Evolutionary conservation across 2,329 filamentous ascomycete genomes (phyloP).

Genomic region (Hypoxylon sp.): DNA sequence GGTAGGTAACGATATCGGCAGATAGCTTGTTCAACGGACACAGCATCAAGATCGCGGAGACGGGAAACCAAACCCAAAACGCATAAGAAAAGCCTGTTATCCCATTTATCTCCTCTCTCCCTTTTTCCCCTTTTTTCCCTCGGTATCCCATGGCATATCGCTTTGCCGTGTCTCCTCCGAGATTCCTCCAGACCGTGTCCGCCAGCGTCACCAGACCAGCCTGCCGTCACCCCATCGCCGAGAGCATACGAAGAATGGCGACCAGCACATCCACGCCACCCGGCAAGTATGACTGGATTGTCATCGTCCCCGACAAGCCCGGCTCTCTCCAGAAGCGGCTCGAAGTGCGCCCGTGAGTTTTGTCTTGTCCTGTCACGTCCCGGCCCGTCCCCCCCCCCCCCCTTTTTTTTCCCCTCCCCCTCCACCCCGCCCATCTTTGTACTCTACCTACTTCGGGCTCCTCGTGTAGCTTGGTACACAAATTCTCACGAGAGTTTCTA

Average conservation of each 20-base stretch:
- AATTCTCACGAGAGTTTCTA: slow-evolving; percentile 4
- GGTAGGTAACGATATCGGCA: slow-evolving; percentile 28
- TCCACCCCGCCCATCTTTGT: too few relatives aligned
- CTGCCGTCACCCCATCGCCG: slow-evolving; percentile 3
- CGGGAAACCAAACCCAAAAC: not conserved
- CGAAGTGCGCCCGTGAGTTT: slow-evolving; percentile 64
- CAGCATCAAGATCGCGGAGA: not conserved
- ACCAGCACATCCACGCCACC: slow-evolving; percentile 35
- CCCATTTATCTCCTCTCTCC: not conserved
- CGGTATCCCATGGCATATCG: slow-evolving; percentile 31
- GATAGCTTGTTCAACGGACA: slow-evolving; percentile 22
- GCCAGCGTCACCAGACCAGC: slow-evolving; percentile 14
- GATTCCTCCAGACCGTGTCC: slow-evolving; percentile 22
- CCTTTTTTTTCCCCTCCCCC: too few relatives aligned
- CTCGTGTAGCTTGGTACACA: slow-evolving; percentile 28
- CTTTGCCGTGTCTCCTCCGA: slow-evolving; percentile 8
- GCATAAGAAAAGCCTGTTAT: slow-evolving; percentile 5
- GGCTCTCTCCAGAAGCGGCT: slow-evolving; percentile 67
- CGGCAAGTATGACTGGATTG: slow-evolving; percentile 61
- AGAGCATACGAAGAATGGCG: slow-evolving; percentile 39
- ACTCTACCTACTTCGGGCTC: too few relatives aligned
- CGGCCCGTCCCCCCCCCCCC: too few relatives aligned
- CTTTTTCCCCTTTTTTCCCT: not conserved
- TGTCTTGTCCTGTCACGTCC: too few relatives aligned
- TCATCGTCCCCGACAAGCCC: slow-evolving; percentile 72